Base-by-base conservation (phyloP, 1,284 basidiomycete species). In the Volvariella volvacea region DNA sequence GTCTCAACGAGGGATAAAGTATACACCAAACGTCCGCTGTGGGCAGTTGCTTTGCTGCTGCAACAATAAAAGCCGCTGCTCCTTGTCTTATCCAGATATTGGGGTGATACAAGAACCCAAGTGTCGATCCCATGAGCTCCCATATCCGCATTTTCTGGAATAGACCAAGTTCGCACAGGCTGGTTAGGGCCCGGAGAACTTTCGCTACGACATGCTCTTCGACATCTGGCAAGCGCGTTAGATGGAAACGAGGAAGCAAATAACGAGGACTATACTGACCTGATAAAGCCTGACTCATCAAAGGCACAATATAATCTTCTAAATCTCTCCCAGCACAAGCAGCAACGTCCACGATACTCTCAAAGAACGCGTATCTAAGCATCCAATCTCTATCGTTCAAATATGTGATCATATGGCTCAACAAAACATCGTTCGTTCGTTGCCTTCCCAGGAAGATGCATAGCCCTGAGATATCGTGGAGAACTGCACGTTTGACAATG, bases 331-430 rank as follows among this genome's bases (percentile, higher is more conserved):
- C 84, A 2, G 92, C 90, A 64, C 91, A 93, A 0, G 88, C 88
- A 4, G 92, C 95, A 2, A 99, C 91, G 48, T 91, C 91, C 6
- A 96, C 90, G 20, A 98, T 92, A 50, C 89, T 90, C 59, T 96
- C 92, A 57, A 98, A 97, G 62, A 99, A 98, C 0, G 91, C 89
- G 51, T 85, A 79, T 1, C 96, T 76, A 37, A 99, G 67, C 17
- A 88, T 66, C 94, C 95, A 98, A 58, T 96, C 92, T 8, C 89
- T 73, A 56, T 98, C 94, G 58, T 99, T 99, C 53, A 99, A 75
- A 58, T 97, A 99, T 0, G 96, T 99, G 61, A 99, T 94, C 84
- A 99, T 95, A 61, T 99, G 94, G 53, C 92, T 93, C 16, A 99
- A 70, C 4, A 99, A 71, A 2, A 95, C 88, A 54, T 99, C 94